Base-by-base conservation (phyloP, 805 yeast genomes). In the Pichia membranifaciens region DNA sequence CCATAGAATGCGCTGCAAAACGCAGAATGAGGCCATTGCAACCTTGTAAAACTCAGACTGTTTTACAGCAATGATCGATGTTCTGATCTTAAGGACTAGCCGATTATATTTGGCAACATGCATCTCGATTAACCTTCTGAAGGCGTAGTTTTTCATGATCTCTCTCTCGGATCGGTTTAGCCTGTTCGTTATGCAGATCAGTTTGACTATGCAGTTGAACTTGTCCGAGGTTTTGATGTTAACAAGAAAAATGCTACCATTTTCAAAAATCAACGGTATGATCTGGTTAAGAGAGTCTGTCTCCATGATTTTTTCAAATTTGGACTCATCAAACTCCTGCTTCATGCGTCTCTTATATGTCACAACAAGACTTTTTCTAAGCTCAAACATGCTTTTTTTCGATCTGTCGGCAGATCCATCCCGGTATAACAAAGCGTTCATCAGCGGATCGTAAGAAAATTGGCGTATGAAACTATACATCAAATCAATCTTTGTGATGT, bases 251-350 rank as follows among this genome's bases (percentile, higher is more conserved):
- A 59, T 51, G 7, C 54, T 49, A 9, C 65, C 66, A 45, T 55
- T 60, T 43, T 63, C 66, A 37, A 62, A 49, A 6, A 62, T 45
- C 15, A 66, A 23, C 7, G 70, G 70, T 21, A 65, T 57, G 1
- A 66, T 55, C 45, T 65, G 66, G 46, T 60, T 64, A 13, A 34
- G 43, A 38, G 58, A 62, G 41, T 60, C 59, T 36, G 51, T 25
- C 9, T 37, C 48, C 20, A 65, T 39, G 6, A 62, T 52, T 40
- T 61, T 62, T 12, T 41, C 36, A 12, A 57, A 55, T 51, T 60
- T 63, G 5, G 53, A 59, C 39, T 61, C 66, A 46, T 65, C 66
- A 50, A 65, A 65, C 32, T 53, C 60, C 40, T 60, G 48, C 38
- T 55, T 62, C 44, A 56, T 58, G 40, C 54, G 55, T 21, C 56